Evolutionary conservation across 1,284 basidiomycete genomes (phyloP), one percentile per base, ranked within the genome.

Genomic region (Rhodotorula sp.): DNA sequence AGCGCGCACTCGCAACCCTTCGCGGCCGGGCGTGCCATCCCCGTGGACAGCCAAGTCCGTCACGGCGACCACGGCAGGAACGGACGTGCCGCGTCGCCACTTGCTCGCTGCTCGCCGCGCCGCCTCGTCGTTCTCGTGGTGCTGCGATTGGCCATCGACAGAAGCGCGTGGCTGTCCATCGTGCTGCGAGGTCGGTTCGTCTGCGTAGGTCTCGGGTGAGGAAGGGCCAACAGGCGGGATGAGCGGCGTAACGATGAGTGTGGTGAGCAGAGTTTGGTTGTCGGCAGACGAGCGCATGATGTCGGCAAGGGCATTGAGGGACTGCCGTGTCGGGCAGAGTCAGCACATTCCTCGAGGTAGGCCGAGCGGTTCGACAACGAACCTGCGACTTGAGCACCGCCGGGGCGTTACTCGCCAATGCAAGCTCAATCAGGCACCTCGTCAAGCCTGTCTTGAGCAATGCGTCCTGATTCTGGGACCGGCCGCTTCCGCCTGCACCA

Each of bases 391-490:
- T 98, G 68, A 99, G 82, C 8, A 84, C 77, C 20, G 89, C 88
- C 0, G 96, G 95, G 0, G 92, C 91, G 78, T 98, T 96, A 40
- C 92, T 95, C 6, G 93, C 90, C 30, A 99, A 84, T 0, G 89
- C 89, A 16, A 96, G 83, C 79, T 99, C 94, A 30, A 93, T 80
- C 26, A 99, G 85, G 79, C 90, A 91, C 54, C 94, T 87, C 0
- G 89, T 88, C 76, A 91, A 89, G 8, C 89, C 85, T 55, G 85
- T 79, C 51, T 80, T 73, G 24, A 83, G 81, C 75, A 86, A 80
- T 7, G 85, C 84, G n/a, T 80, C 79, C 83, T 71, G 72, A 59
- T 77, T 79, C 40, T 67, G 71, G 13, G 68, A 51, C 46, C 79
- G 76, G 2, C 81, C 80, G 15, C 79, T 78, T 7, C 81, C 60